Evolutionary conservation across 2,329 filamentous ascomycete genomes (phyloP).

Genomic region (Aspergillus bombycis): DNA sequence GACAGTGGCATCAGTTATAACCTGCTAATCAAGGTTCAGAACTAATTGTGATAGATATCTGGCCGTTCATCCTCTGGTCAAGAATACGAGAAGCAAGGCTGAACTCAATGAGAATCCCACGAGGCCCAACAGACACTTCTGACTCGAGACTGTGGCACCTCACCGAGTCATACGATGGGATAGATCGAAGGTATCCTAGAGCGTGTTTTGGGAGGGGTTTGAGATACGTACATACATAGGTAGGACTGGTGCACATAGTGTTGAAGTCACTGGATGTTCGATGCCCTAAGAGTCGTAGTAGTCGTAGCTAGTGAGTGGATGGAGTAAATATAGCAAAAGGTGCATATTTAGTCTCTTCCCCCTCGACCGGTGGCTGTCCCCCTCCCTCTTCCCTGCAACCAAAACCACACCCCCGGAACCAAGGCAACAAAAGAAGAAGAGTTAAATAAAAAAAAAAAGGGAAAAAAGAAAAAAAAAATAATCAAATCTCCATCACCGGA

Average conservation of each 20-base stretch:
- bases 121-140: neutral
- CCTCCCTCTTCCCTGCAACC: constrained; percentile 31
- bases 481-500: constrained; percentile 14
- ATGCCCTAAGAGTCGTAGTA: neutral
- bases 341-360: constrained; percentile 13
- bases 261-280: neutral
- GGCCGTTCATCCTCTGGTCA: neutral
- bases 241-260: neutral
- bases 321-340: constrained; percentile 35
- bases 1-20: neutral
- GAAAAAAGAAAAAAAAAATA: neutral
- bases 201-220: neutral
- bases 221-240: neutral
- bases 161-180: neutral
- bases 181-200: neutral
- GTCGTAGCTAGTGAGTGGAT: neutral
- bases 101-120: neutral
- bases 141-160: neutral
- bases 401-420: constrained; percentile 35
- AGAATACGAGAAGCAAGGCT: constrained; percentile 3
- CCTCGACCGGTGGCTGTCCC: constrained; percentile 14
- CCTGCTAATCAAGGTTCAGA: neutral
- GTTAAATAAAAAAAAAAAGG: neutral
- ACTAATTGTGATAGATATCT: neutral
- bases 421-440: neutral